Base-by-base conservation (phyloP, 1,284 basidiomycete genomes). In the Ustilago trichophora region DNA sequence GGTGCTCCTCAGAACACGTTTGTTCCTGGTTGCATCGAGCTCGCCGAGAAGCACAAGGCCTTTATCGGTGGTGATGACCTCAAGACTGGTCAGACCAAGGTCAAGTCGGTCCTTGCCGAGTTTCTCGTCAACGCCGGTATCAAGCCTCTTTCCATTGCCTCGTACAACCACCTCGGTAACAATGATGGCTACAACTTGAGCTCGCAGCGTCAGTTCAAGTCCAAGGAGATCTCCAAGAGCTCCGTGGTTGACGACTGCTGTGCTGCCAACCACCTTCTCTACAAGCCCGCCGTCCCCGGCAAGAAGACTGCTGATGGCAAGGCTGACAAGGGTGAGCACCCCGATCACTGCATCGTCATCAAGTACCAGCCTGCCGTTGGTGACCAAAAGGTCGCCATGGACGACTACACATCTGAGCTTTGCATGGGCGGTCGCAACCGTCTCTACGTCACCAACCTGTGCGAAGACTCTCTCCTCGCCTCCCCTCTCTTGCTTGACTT, bases 1-100 rank as follows among this genome's bases (percentile, higher is more conserved):
- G 95, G 95, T 50, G 93, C 94, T 21, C 95, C 95, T 18, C 95
- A 98, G 87, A 98, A 98, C 88, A 98, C 95, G 7, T 98, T 98
- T 80, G 93, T 98, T 26, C 95, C 96, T 1, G 95, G 96, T 76
- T 89, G 90, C 75, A 91, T 98, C 80, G 87, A 90, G 80, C 91
- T 98, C 65, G 93, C 95, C 45, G 94, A 98, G 86, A 86, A 88
- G 75, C 84, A 91, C 78, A 86, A 89, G 81, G 90, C 92, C 9
- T 98, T 98, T 85, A 96, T 98, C 78, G 94, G 92, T 53, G 94
- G 96, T 48, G 95, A 98, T 82, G 95, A 98, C 82, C 89, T 98
- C 84, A 98, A 98, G 87, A 82, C 80, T 4, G 83, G 83, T 32
- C 83, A 84, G 77, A 84, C 83, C 49, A 83, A 83, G 73, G 82